Base-by-base conservation (phyloP, 2,329 filamentous ascomycete genomes). In the Pleomassaria siparia region DNA sequence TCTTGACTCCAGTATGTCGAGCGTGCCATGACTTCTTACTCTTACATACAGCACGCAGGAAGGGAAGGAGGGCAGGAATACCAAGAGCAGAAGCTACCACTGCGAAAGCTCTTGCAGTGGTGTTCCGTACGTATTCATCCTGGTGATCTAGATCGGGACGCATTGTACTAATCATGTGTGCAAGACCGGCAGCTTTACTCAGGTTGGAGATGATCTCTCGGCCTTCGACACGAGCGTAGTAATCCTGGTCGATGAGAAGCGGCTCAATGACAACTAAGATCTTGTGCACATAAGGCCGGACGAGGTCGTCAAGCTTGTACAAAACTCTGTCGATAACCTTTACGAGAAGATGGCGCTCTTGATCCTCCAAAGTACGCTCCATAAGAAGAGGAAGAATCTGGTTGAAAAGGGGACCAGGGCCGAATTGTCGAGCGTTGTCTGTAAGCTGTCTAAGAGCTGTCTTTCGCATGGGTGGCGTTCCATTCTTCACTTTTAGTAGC, bases 11-110 rank as follows among this genome's bases (percentile, higher is more conserved):
- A 2, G 94, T 99, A 70, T 99, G 94, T 53, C 94, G 82, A 44
- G 94, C 94, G 70, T 97, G 91, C 94, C 94, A 99, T 47, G 94
- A 97, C 74, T 99, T 99, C 75, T 97, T 97, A 75, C 91, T 96
- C 69, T 91, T 86, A 70, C 94, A 99, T 15, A 99, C 94, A 50
- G 95, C 94, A 63, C 91, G 85, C 33, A 99, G 78, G 79, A 99
- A 99, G 2, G 94, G 94, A 21, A 99, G 82, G 39, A 99, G 83
- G 9, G 94, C 91, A 2, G 94, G 94, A 46, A 99, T 99, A 40
- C 94, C 94, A 6, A 99, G 83, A 15, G 94, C 94, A 16, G 92
- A 96, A 2, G 94, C 94, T 29, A 99, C 94, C 6, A 99, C 94
- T 21, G 94, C 94, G 67, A 99, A 99, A 1, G 94, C 94, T 76